phyloP scores from a whole-genome alignment of 2,329 filamentous ascomycete species.

The Penicillium freii region DNA sequence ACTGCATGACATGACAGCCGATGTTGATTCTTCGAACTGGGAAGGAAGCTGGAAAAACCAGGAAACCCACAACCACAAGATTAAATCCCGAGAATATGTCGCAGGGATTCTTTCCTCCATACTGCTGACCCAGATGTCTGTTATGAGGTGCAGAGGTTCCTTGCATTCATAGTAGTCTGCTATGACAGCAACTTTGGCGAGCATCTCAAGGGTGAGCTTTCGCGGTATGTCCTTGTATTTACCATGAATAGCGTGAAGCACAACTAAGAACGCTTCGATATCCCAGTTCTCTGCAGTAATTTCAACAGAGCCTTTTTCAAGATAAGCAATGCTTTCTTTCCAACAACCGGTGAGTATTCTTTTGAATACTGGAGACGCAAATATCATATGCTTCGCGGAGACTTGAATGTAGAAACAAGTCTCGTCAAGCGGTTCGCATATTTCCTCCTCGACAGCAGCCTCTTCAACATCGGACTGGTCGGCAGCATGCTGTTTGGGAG shows the following conservation, averaged over 20 bases:
- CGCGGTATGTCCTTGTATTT: background rate
- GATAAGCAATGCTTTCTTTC: background rate
- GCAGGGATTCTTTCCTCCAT: background rate
- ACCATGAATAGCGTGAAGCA: background rate
- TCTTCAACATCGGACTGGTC: background rate
- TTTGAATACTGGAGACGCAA: background rate
- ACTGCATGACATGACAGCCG: conserved; percentile 17
- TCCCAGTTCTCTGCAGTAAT: background rate
- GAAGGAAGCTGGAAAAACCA: conserved; percentile 18
- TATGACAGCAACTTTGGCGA: background rate
- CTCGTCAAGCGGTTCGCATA: background rate
- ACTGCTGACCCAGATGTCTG: background rate
- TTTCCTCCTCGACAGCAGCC: background rate
- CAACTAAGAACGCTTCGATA: background rate
- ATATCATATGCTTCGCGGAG: background rate
- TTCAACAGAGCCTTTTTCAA: background rate
- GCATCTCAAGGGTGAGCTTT: background rate
- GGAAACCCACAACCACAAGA: conserved; percentile 6
- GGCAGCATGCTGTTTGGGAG: too few species aligned
- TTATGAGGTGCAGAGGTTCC: background rate
- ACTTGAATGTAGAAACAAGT: background rate
- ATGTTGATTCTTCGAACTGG: conserved; percentile 19
- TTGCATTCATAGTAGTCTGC: background rate
- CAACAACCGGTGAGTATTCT: background rate
- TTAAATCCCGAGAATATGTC: background rate